Base-by-base conservation (phyloP, 768 basidiomycete species). In the Agrocybe chaxingu region DNA sequence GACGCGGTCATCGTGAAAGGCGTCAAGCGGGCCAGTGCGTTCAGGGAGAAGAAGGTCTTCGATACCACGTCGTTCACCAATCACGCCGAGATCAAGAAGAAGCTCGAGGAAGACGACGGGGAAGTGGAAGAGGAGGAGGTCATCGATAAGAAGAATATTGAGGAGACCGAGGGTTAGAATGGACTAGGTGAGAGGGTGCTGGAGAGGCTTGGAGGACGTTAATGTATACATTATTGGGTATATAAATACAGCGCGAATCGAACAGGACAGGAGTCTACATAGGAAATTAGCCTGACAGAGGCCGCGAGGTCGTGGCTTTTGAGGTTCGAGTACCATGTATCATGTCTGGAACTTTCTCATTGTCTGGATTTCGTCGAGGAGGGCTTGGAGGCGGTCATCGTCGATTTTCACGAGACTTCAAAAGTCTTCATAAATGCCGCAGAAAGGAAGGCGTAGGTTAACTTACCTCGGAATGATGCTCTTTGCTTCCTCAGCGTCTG, bases 261-360 rank as follows among this genome's bases (percentile, higher is more conserved):
- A 47, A 16, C 5, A 34, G 33, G 7, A 33, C 40, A 1, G 31
- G 35, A 43, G 31, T 32, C 38, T 44, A 39, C 19, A 33, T 34
- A 29, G 46, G 29, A 16, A 33, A 38, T 11, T 10, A 11, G 9
- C 10, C 4, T 29, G 30, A 13, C 19, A 1, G 36, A 34, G 16
- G 13, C 18, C 12, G 1, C 12, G 24, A 24, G 24, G 24, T 24
- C 24, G 24, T 3, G 37, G 7, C 7, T 39, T 10, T 39, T 18
- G 12, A 29, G 10, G 40, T 42, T 16, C 11, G 29, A 30, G 36
- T 31, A 36, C 78, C 67, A 91, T 57, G 87, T 76, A 36, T 78
- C 67, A 91, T 57, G 87, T 76, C 67, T 95, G 92, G 78, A 89
- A 92, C 70, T 91, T 91, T 62, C 92, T 77, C 82, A 92, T 86